These are phyloP conservation scores for Yamadazyma taylorii DNA, from an alignment of 1,139 yeast genomes.

Conservation along the genomic window DNA sequence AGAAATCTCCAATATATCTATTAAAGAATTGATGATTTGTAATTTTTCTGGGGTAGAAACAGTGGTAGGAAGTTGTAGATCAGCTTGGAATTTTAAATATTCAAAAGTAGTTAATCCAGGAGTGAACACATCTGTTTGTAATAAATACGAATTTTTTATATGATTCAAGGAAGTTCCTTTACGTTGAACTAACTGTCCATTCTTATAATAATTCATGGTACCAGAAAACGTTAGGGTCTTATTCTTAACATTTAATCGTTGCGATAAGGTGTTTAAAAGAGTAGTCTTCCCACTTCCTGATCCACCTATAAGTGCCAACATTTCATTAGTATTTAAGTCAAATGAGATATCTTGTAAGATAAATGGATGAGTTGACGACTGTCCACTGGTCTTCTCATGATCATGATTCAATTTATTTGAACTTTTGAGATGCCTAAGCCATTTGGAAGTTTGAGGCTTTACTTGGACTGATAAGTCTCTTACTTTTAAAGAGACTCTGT, in stretches of 20 bases:
- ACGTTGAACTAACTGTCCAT: slow-evolving; percentile 3
- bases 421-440: slow-evolving; percentile 3
- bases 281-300: slow-evolving; percentile 91
- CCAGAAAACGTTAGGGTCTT: slow-evolving; percentile 36
- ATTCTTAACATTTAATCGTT: slow-evolving; percentile 46
- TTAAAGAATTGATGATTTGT: slow-evolving; percentile 55
- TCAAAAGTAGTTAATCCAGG: slow-evolving; percentile 74
- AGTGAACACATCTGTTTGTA: slow-evolving; percentile 73
- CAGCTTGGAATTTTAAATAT: slow-evolving; percentile 69
- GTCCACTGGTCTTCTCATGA: slow-evolving; percentile 8
- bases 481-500: slow-evolving; percentile 31
- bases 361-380: too few species aligned
- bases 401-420: too few species aligned
- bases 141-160: slow-evolving; percentile 63
- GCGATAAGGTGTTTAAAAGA: slow-evolving; percentile 67
- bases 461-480: slow-evolving; percentile 33
- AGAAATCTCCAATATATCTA: slow-evolving; percentile 59
- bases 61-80: slow-evolving; percentile 53
- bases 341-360: slow-evolving; percentile 51
- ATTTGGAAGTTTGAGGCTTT: slow-evolving; percentile 15
- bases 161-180: slow-evolving; percentile 10
- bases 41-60: slow-evolving; percentile 42
- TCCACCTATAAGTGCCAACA: slow-evolving; percentile 78
- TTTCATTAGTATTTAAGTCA: slow-evolving; percentile 50
- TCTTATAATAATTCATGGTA: slow-evolving; percentile 11